Percentiles rank a stretch among this genome's conserved stretches.
phyloP scores from a whole-genome alignment of 352 stramenopile species.

The Elongisporangium anandrum region DNA sequence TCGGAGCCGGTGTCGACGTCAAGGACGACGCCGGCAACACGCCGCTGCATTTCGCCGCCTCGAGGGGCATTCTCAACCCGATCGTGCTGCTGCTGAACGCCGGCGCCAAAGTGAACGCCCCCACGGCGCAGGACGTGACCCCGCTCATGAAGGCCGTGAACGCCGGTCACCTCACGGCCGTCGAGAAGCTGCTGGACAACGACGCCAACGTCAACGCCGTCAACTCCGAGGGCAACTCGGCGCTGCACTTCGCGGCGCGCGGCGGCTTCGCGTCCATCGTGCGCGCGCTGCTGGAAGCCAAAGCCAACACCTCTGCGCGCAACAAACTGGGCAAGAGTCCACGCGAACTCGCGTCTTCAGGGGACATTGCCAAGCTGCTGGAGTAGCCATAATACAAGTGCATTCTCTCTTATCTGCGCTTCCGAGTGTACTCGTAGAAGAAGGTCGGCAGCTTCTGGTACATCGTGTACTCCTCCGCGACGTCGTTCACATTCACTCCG shows the following conservation, averaged over 20 bases:
- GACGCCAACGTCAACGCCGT: conserved; percentile 57
- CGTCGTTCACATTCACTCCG: conserved; percentile 63
- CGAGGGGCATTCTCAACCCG: conserved; percentile 82
- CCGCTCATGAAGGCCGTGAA: conserved; percentile 84
- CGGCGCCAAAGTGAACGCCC: conserved; percentile 72
- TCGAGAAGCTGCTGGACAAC: conserved; percentile 87
- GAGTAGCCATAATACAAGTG: conserved; percentile 13
- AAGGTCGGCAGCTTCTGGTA: conserved; percentile 86
- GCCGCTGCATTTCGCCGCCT: conserved; percentile 76
- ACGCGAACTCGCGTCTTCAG: conserved; percentile 58
- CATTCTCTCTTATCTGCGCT: background rate
- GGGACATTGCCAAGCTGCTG: conserved; percentile 61
- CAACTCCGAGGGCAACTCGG: conserved; percentile 80
- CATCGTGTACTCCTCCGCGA: conserved; percentile 75
- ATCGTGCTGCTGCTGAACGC: conserved; percentile 70
- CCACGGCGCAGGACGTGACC: conserved; percentile 74
- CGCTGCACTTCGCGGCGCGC: conserved; percentile 76
- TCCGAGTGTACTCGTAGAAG: conserved; percentile 76
- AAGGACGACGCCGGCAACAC: conserved; percentile 87
- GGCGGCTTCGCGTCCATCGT: conserved; percentile 78
- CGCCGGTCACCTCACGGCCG: conserved; percentile 69
- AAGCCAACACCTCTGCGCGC: conserved; percentile 30
- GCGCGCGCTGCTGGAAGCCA: conserved; percentile 53
- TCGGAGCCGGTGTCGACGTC: conserved; percentile 66
- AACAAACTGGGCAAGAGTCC: conserved; percentile 83